Evolutionary conservation across 2,329 filamentous ascomycete species (phyloP).

Genomic region (Trichoderma guizhouense): DNA sequence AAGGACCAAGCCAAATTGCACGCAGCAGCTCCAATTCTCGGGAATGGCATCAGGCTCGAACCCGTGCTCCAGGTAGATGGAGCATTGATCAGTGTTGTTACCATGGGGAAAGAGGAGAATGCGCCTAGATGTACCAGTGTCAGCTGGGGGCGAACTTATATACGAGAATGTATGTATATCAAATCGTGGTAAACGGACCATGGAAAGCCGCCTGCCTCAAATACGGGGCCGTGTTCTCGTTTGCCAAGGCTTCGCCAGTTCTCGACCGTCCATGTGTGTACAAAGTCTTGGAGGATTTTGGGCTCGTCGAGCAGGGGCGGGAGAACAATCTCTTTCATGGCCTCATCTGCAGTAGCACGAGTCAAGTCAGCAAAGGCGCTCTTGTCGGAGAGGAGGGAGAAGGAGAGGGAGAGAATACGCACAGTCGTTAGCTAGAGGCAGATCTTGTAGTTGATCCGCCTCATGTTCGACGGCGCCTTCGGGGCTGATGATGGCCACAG

Average conservation of each 20-base stretch:
- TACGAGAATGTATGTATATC: conserved; percentile 22
- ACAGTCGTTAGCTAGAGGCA: conserved; percentile 53
- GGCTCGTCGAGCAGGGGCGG: conserved; percentile 71
- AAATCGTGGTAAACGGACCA: conserved; percentile 57
- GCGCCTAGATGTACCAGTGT: conserved; percentile 56
- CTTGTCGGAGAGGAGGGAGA: neutral
- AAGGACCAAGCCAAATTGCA: conserved; percentile 89
- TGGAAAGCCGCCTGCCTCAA: conserved; percentile 80
- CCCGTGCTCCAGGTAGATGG: conserved; percentile 94
- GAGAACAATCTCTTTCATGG: conserved; percentile 79
- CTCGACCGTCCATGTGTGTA: conserved; percentile 83
- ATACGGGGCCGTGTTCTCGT: conserved; percentile 83
- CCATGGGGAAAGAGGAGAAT: conserved; percentile 93
- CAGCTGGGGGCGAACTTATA: neutral
- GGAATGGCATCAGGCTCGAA: conserved; percentile 73
- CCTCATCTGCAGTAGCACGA: conserved; percentile 58
- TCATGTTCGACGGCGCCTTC: conserved; percentile 49
- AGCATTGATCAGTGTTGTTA: conserved; percentile 90
- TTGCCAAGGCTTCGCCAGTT: conserved; percentile 74
- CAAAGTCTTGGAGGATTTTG: conserved; percentile 70
- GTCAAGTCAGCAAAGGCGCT: conserved; percentile 19
- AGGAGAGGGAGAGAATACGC: conserved; percentile 32
- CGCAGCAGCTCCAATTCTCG: conserved; percentile 93
- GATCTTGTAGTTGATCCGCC: conserved; percentile 45
- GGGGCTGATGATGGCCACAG: conserved; percentile 53